These are phyloP conservation scores for Suhomyces chickasaworum DNA, from an alignment of 1,139 yeast species.

Conservation along the genomic window DNA sequence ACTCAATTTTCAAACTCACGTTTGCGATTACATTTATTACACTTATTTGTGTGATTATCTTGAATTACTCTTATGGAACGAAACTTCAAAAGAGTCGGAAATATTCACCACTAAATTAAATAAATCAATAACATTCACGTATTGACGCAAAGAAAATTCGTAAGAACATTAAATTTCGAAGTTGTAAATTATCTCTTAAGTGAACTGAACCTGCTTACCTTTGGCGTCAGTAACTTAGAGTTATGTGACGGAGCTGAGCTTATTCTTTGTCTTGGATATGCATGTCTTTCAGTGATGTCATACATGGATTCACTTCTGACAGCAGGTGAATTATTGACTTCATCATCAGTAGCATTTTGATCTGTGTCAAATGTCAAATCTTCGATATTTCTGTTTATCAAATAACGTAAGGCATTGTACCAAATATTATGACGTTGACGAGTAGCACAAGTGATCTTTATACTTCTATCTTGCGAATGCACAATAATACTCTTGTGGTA, in stretches of 20 bases:
- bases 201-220: constrained; percentile 28
- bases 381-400: constrained; percentile 68
- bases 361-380: constrained; percentile 54
- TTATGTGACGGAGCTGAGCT: constrained; percentile 26
- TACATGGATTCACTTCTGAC: constrained; percentile 15
- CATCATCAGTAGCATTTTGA: constrained; percentile 11
- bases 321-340: constrained; percentile 6
- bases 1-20: constrained; percentile 41
- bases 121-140: not conserved
- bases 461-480: constrained; percentile 64
- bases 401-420: constrained; percentile 80
- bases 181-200: constrained; percentile 18
- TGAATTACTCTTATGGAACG: constrained; percentile 4
- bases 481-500: constrained; percentile 83
- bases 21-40: constrained; percentile 19
- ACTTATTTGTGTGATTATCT: constrained; percentile 13
- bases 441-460: constrained; percentile 85
- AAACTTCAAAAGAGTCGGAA: not conserved
- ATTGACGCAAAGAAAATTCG: not conserved
- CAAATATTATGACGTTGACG: constrained; percentile 89
- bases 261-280: constrained; percentile 33
- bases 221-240: constrained; percentile 20
- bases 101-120: not conserved
- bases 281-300: constrained; percentile 34
- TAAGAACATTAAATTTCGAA: not conserved